Evolutionary conservation across 1,284 basidiomycete species (phyloP).

Genomic region (Leccinum pallidistipes): DNA sequence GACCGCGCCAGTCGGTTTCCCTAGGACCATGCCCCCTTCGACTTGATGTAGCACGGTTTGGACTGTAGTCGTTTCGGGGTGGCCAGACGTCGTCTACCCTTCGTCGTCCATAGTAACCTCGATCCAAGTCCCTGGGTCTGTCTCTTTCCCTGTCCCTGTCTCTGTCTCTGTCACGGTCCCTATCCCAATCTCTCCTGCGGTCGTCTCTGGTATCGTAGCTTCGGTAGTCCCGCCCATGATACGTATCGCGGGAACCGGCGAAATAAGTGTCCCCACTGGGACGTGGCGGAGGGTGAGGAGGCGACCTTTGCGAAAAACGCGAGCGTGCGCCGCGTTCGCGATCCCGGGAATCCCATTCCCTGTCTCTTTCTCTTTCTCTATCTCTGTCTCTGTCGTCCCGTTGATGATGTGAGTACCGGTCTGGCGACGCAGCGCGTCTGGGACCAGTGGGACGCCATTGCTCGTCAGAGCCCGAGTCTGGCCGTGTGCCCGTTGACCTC

Average conservation of each 20-base stretch:
- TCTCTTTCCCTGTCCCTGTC: constrained; percentile 17
- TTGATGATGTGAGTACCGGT: constrained; percentile 22
- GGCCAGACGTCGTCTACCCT: constrained; percentile 18
- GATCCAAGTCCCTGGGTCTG: constrained; percentile 20
- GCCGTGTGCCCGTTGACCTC: constrained; percentile 18
- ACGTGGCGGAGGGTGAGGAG: constrained; percentile 18
- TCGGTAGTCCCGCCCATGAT: constrained; percentile 28
- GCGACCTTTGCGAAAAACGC: constrained; percentile 25
- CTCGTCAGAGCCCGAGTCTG: constrained; percentile 26
- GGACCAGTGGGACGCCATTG: constrained; percentile 21
- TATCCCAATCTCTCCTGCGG: constrained; percentile 27
- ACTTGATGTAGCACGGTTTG: background rate
- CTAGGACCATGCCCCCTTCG: constrained; percentile 19
- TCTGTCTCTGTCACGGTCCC: constrained; percentile 28
- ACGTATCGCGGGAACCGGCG: constrained; percentile 18
- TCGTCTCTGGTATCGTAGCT: constrained; percentile 25
- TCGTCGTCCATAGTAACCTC: constrained; percentile 21
- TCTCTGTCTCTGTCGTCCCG: constrained; percentile 29
- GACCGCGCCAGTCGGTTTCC: constrained; percentile 23
- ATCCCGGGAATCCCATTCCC: constrained; percentile 20
- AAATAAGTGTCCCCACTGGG: constrained; percentile 17
- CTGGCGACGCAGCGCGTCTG: constrained; percentile 24
- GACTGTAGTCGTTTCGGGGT: constrained; percentile 19
- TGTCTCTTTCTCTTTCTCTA: constrained; percentile 6
- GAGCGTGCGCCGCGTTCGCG: constrained; percentile 22